Conservation (phyloP, 495 filamentous ascomycete genomes). For the Tricharina praecox region DNA sequence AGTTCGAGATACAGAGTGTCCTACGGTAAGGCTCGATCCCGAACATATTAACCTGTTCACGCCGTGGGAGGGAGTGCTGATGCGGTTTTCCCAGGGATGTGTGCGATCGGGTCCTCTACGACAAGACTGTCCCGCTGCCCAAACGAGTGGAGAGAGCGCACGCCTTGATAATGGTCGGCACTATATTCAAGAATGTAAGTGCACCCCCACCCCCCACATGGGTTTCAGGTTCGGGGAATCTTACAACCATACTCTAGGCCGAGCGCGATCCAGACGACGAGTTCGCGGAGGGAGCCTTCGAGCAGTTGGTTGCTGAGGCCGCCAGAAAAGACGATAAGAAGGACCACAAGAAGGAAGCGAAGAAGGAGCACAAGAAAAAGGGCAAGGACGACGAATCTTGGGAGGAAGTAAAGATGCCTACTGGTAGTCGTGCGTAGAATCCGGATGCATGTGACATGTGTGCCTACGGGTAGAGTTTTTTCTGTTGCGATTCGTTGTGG, state of each 20-base stretch:
- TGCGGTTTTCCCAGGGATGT: conserved; percentile 24
- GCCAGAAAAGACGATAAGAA: conserved; percentile 81
- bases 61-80: too few species aligned
- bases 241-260: conserved; percentile 49
- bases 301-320: conserved; percentile 93
- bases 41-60: background rate
- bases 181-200: conserved; percentile 70
- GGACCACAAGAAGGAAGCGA: conserved; percentile 52
- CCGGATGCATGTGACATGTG: too few species aligned
- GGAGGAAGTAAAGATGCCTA: conserved; percentile 6
- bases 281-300: conserved; percentile 96
- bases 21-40: conserved; percentile 46
- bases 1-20: conserved; percentile 96
- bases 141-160: conserved; percentile 86
- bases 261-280: conserved; percentile 86
- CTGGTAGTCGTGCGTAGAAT: too few species aligned
- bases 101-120: conserved; percentile 42
- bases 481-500: too few species aligned
- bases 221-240: background rate
- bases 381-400: background rate
- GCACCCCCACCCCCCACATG: background rate
- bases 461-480: too few species aligned
- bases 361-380: conserved; percentile 38
- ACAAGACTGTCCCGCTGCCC: conserved; percentile 63
- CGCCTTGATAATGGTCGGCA: conserved; percentile 70